Conservation (phyloP, 495 filamentous ascomycete genomes). For the Penicillium taxi region DNA sequence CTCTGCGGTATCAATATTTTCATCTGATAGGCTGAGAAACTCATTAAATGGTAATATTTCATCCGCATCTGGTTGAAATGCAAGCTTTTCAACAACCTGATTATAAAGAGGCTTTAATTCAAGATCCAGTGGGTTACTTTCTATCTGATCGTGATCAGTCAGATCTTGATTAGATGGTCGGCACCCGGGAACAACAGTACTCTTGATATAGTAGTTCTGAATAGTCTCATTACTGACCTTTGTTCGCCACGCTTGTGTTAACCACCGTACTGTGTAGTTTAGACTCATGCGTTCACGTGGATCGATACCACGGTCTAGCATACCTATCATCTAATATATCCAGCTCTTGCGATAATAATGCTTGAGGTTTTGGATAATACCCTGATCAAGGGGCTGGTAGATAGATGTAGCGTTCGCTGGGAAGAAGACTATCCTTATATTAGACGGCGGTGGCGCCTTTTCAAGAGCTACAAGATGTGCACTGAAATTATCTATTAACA, state of each 20-base stretch:
- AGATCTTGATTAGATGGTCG: neutral
- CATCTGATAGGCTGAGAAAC: neutral
- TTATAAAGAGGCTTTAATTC: slow-evolving; percentile 1
- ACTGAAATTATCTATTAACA: too few species aligned
- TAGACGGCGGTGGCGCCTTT: slow-evolving; percentile 7
- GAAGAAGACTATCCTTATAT: slow-evolving; percentile 17
- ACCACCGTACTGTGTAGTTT: slow-evolving; percentile 1
- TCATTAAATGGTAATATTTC: slow-evolving; percentile 2
- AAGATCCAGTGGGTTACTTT: neutral
- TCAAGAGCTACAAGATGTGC: slow-evolving; percentile 5
- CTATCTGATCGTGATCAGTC: neutral
- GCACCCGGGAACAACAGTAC: neutral
- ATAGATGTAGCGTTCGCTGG: slow-evolving; percentile 17
- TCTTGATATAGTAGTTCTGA: slow-evolving; percentile 2
- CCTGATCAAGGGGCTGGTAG: slow-evolving; percentile 23
- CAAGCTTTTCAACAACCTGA: slow-evolving; percentile 1
- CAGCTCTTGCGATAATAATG: slow-evolving; percentile 15
- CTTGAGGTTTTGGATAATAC: slow-evolving; percentile 22
- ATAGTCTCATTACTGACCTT: neutral
- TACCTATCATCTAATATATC: slow-evolving; percentile 11
- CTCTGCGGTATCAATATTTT: neutral
- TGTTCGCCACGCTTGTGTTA: neutral
- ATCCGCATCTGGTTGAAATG: neutral
- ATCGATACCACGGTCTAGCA: slow-evolving; percentile 5
- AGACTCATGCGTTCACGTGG: slow-evolving; percentile 1